These are phyloP conservation scores for Knoxia roxburghii DNA, from an alignment of 257 asterid genomes.

Conservation along the genomic window DNA sequence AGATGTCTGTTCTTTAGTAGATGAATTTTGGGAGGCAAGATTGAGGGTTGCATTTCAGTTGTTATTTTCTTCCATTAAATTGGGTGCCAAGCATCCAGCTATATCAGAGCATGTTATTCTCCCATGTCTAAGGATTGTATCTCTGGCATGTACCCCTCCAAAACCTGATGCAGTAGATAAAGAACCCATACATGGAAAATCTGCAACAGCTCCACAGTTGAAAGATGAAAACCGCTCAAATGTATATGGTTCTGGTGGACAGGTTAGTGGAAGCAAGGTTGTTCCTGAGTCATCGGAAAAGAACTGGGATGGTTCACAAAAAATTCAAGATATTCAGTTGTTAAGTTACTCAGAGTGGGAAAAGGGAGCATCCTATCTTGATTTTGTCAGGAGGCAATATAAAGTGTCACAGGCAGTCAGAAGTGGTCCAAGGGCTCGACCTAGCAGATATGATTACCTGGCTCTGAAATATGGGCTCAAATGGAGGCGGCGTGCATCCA, in stretches of 20 bases:
- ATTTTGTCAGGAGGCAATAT: constrained; percentile 96
- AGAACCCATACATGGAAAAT: constrained; percentile 61
- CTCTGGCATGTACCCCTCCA: constrained; percentile 96
- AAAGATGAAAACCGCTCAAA: constrained; percentile 55
- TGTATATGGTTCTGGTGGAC: constrained; percentile 55
- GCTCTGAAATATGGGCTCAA: constrained; percentile 88
- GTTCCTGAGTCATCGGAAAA: constrained; percentile 49
- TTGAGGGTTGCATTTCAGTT: constrained; percentile 87
- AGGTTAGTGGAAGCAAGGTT: constrained; percentile 45
- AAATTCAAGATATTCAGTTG: constrained; percentile 75
- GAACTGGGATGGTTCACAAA: constrained; percentile 74
- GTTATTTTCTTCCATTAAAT: constrained; percentile 85
- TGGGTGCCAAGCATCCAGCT: constrained; percentile 99
- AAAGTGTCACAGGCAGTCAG: constrained; percentile 73
- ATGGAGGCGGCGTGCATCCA: constrained; percentile 85
- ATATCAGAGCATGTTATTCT: constrained; percentile 93
- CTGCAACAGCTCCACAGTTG: constrained; percentile 43
- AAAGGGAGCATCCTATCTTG: constrained; percentile 95
- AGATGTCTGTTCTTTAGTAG: constrained; percentile 88
- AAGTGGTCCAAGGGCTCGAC: constrained; percentile 76
- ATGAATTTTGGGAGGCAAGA: constrained; percentile 98
- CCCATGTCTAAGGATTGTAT: constrained; percentile 91
- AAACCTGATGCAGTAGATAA: constrained; percentile 84
- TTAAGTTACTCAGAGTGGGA: constrained; percentile 98
- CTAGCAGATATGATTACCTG: constrained; percentile 70